These are phyloP conservation scores for Boletellus deceptivus DNA, from an alignment of 1,284 basidiomycete species.

Conservation along the genomic window DNA sequence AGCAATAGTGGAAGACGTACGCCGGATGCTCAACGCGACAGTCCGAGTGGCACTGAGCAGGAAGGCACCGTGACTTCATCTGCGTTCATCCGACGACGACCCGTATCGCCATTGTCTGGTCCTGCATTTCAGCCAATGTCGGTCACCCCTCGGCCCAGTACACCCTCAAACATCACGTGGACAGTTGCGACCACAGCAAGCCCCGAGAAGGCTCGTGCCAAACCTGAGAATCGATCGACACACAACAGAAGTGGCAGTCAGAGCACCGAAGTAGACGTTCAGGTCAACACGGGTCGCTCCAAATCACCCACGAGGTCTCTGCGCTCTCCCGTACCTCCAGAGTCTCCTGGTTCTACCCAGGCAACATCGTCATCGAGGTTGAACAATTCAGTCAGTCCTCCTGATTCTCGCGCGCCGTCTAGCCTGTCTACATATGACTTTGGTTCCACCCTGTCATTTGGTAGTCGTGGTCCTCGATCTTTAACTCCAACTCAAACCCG, in stretches of 20 bases:
- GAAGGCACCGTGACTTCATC: conserved; percentile 48
- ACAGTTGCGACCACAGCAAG: conserved; percentile 36
- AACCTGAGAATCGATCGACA: conserved; percentile 36
- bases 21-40: conserved; percentile 48
- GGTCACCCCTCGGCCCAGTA: conserved; percentile 60
- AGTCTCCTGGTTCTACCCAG: conserved; percentile 44
- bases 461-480: conserved; percentile 50
- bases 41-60: conserved; percentile 42
- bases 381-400: conserved; percentile 28
- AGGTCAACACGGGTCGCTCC: conserved; percentile 38
- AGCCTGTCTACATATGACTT: conserved; percentile 53
- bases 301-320: conserved; percentile 45
- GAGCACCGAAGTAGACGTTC: conserved; percentile 47
- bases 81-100: conserved; percentile 54
- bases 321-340: conserved; percentile 57
- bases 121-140: conserved; percentile 59
- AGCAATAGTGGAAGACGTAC: conserved; percentile 61
- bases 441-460: conserved; percentile 44
- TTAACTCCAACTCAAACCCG: conserved; percentile 62
- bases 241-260: conserved; percentile 63
- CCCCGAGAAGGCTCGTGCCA: conserved; percentile 30
- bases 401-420: conserved; percentile 46
- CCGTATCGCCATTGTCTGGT: conserved; percentile 63
- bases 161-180: conserved; percentile 75
- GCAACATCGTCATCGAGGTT: conserved; percentile 21